A percentile compares a stretch with the other conserved stretches of the same genome.
phyloP scores from a whole-genome alignment of 176 grass and related monocot genomes.

The Musa troglodytarum region DNA sequence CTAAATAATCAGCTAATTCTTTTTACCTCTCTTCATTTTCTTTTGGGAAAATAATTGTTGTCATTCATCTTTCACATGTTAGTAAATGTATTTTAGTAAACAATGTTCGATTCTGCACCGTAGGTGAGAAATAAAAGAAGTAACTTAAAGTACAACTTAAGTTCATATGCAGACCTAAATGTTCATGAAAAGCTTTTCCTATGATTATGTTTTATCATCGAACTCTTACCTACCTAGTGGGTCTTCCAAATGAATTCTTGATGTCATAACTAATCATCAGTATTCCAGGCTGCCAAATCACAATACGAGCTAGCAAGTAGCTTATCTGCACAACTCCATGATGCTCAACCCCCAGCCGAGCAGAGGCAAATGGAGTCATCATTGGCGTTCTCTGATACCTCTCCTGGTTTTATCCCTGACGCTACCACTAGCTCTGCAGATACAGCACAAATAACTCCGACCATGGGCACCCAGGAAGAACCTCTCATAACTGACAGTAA shows the following conservation, averaged over 20 bases:
- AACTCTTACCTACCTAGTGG: no score
- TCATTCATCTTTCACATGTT: no score
- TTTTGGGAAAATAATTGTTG: no score
- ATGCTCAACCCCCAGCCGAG: constrained; percentile 17
- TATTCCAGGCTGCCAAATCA: constrained; percentile 44
- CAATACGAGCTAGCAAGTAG: constrained; percentile 42
- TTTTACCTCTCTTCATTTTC: no score
- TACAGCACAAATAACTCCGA: constrained; percentile 25
- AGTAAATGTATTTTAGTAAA: no score
- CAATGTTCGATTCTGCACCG: no score
- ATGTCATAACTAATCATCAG: background rate
- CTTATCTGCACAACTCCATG: constrained; percentile 26
- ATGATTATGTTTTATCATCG: no score
- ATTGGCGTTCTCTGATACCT: constrained; percentile 14
- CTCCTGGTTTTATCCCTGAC: constrained; percentile 18
- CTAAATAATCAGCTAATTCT: no score
- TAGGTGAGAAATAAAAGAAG: no score
- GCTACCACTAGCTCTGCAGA: constrained; percentile 29
- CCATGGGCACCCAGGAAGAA: constrained; percentile 29
- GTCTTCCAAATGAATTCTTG: background rate
- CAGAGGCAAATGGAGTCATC: constrained; percentile 12
- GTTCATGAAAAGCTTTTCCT: no score
- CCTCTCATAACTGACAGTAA: background rate
- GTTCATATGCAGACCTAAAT: no score
- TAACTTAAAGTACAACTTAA: no score